Evolutionary conservation across 306 rosid genomes (phyloP).

Genomic region (Lagenaria siceraria): DNA sequence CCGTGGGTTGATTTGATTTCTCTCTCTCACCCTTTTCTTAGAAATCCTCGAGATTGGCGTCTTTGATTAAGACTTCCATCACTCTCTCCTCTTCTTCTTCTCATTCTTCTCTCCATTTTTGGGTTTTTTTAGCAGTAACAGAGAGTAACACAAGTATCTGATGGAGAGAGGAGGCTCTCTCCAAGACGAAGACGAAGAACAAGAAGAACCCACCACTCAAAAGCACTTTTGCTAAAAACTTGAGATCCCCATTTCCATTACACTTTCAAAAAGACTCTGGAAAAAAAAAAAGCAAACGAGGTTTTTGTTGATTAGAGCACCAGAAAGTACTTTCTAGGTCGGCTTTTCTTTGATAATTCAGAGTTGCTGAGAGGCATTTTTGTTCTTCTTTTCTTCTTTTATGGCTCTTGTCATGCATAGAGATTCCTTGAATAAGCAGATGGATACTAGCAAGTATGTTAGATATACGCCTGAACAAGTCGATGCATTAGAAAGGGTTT

Average conservation of each 20-base stretch:
- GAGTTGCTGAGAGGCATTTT: neutral
- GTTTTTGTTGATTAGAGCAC: neutral
- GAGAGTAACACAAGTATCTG: neutral
- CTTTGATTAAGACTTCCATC: neutral
- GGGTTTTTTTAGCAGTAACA: neutral
- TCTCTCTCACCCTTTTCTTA: neutral
- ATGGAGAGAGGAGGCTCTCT: slow-evolving; percentile 9
- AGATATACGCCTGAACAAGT: slow-evolving; percentile 96
- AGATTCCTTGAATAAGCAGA: slow-evolving; percentile 39
- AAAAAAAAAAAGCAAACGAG: neutral
- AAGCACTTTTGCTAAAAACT: neutral
- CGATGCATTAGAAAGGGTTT: slow-evolving; percentile 88
- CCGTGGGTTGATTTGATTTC: slow-evolving; percentile 9
- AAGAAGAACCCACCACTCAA: neutral
- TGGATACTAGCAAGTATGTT: slow-evolving; percentile 84
- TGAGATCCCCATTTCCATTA: neutral
- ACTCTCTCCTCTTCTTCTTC: neutral
- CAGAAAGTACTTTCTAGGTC: neutral
- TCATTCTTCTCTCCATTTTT: neutral
- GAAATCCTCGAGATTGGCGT: slow-evolving; percentile 5
- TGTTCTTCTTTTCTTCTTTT: neutral
- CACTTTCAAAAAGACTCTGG: neutral
- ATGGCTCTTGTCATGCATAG: slow-evolving; percentile 72
- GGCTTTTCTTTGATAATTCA: neutral
- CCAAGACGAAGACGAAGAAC: neutral